phyloP scores from a whole-genome alignment of 768 basidiomycete genomes.

The Russula foetens region DNA sequence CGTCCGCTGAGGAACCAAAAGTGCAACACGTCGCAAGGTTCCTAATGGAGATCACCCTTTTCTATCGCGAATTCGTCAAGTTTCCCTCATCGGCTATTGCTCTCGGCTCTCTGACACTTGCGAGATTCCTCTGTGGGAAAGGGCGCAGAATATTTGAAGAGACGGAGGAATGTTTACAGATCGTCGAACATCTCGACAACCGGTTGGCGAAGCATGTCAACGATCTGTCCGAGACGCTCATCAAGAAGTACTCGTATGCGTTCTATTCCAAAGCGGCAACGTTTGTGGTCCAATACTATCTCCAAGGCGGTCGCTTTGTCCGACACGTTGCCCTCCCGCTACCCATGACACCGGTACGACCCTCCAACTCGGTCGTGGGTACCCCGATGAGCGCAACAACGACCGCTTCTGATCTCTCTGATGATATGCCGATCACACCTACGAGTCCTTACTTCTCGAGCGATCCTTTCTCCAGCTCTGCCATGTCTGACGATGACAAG shows the following conservation, averaged over 20 bases:
- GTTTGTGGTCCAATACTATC: slow-evolving; percentile 88
- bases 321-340: slow-evolving; percentile 40
- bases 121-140: slow-evolving; percentile 81
- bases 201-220: slow-evolving; percentile 85
- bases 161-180: slow-evolving; percentile 72
- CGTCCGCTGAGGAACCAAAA: slow-evolving; percentile 73
- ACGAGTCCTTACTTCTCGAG: slow-evolving; percentile 55
- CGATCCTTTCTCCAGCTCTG: slow-evolving; percentile 49
- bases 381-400: slow-evolving; percentile 74
- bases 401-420: slow-evolving; percentile 64
- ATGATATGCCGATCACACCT: slow-evolving; percentile 80
- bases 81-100: slow-evolving; percentile 84
- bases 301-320: slow-evolving; percentile 73
- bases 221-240: slow-evolving; percentile 88
- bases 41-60: slow-evolving; percentile 98
- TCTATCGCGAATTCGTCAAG: slow-evolving; percentile 91
- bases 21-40: slow-evolving; percentile 95
- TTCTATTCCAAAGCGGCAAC: slow-evolving; percentile 96
- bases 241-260: slow-evolving; percentile 96
- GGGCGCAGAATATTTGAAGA: slow-evolving; percentile 74
- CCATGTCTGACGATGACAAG: slow-evolving; percentile 66
- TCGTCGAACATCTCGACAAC: slow-evolving; percentile 79
- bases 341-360: slow-evolving; percentile 59
- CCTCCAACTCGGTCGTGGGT: slow-evolving; percentile 43
- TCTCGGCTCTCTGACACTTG: slow-evolving; percentile 79